These are phyloP conservation scores for Trichophyton simii DNA, from an alignment of 2,329 filamentous ascomycete species.

Conservation along the genomic window DNA sequence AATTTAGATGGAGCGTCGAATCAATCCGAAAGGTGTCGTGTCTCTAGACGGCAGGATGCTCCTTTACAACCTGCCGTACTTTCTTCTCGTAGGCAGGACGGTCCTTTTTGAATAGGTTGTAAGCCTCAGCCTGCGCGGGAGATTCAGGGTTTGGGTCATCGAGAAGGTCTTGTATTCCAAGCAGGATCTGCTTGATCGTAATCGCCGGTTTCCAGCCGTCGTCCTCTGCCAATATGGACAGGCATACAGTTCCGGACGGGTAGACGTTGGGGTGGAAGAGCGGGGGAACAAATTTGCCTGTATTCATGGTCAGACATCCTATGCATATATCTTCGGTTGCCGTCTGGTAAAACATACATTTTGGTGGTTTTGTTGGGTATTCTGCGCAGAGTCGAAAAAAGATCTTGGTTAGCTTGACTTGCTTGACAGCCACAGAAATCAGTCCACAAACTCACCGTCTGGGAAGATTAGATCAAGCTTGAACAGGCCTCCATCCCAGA, in stretches of 20 bases:
- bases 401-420: background rate
- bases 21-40: background rate
- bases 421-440: background rate
- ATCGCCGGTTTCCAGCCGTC: conserved; percentile 98
- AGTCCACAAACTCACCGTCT: conserved; percentile 52
- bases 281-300: conserved; percentile 91
- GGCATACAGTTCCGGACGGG: conserved; percentile 90
- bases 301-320: conserved; percentile 8
- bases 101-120: conserved; percentile 93
- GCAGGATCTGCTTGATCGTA: conserved; percentile 92
- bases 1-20: conserved; percentile 6
- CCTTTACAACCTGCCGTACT: conserved; percentile 71
- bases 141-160: conserved; percentile 96
- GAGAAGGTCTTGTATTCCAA: conserved; percentile 90
- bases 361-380: conserved; percentile 96
- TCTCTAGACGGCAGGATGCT: conserved; percentile 59
- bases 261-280: conserved; percentile 99
- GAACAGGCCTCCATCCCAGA: conserved; percentile 96
- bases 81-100: conserved; percentile 75
- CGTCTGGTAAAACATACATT: conserved; percentile 55
- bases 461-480: conserved; percentile 89
- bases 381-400: conserved; percentile 44
- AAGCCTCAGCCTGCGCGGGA: conserved; percentile 91
- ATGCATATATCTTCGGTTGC: background rate
- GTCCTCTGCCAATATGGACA: conserved; percentile 95